Conservation (phyloP, 225 moss, liverwort and hornwort species). For the Sphagnum tenellum region DNA sequence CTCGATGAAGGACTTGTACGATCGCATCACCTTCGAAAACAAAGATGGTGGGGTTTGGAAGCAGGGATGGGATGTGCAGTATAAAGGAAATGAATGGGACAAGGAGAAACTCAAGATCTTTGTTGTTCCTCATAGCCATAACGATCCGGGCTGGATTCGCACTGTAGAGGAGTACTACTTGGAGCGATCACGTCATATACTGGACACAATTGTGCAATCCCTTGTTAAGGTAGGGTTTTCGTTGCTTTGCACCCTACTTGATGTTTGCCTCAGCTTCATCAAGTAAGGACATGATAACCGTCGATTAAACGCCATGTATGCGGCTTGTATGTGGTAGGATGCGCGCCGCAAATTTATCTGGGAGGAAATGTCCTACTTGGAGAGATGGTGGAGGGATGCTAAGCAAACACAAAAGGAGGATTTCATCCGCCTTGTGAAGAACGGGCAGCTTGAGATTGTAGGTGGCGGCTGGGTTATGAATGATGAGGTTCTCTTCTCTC, state of each 20-base stretch:
- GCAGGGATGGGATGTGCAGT: slow-evolving; percentile 91
- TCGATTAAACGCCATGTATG: background rate
- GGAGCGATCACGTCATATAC: slow-evolving; percentile 64
- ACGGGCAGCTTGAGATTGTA: slow-evolving; percentile 94
- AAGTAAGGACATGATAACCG: background rate
- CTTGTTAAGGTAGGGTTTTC: slow-evolving; percentile 54
- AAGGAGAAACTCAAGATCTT: slow-evolving; percentile 71
- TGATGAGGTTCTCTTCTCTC: slow-evolving; percentile 49
- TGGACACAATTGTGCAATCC: slow-evolving; percentile 68
- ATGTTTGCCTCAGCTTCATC: background rate
- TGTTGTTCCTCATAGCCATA: slow-evolving; percentile 91
- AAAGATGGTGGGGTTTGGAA: slow-evolving; percentile 93
- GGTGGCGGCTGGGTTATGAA: slow-evolving; percentile 99
- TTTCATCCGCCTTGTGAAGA: slow-evolving; percentile 51
- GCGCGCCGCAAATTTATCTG: slow-evolving; percentile 84
- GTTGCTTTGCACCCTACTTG: too few species aligned
- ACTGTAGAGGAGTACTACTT: slow-evolving; percentile 94
- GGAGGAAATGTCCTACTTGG: slow-evolving; percentile 92
- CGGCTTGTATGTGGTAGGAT: slow-evolving; percentile 33
- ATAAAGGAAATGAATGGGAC: slow-evolving; percentile 73
- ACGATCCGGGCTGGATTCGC: slow-evolving; percentile 97
- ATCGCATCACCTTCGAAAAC: slow-evolving; percentile 74
- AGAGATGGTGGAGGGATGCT: slow-evolving; percentile 99
- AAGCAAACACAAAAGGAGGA: slow-evolving; percentile 53
- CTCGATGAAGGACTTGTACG: slow-evolving; percentile 64